A percentile compares a stretch with the other conserved stretches of the same genome.
phyloP scores from a whole-genome alignment of 2,329 filamentous ascomycete genomes.

The Botrytis tulipae region DNA sequence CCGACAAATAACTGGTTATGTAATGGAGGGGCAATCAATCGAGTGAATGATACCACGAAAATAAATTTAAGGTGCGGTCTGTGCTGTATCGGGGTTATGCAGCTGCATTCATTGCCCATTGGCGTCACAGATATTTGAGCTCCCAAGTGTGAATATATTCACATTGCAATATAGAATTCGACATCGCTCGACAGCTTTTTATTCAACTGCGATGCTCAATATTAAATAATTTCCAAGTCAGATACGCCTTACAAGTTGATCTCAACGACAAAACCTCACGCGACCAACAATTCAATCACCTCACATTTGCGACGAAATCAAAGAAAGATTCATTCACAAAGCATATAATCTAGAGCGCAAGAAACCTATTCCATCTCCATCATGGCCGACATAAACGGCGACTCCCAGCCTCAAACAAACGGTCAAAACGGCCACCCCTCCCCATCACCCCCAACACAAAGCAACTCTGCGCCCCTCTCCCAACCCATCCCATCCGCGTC shows the following conservation, averaged over 20 bases:
- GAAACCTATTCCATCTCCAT: not conserved
- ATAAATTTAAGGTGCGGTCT: conserved; percentile 27
- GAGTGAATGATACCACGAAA: not conserved
- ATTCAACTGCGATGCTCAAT: not conserved
- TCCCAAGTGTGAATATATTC: not conserved
- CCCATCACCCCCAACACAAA: conserved; percentile 14
- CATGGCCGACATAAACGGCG: conserved; percentile 39
- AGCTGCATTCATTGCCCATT: conserved; percentile 9
- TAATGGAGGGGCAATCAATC: conserved; percentile 30
- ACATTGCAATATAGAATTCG: not conserved
- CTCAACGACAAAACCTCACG: not conserved
- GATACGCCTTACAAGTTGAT: not conserved
- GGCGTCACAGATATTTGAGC: conserved; percentile 3
- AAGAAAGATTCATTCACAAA: not conserved
- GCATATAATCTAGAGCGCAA: not conserved
- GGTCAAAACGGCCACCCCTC: conserved; percentile 54
- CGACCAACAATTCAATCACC: not conserved
- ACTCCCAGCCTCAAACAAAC: conserved; percentile 50
- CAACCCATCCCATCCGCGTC: conserved; percentile 24
- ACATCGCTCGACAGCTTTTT: not conserved
- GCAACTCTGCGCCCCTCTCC: conserved; percentile 35
- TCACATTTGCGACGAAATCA: not conserved
- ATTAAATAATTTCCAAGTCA: not conserved
- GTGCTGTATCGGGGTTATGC: conserved; percentile 19
- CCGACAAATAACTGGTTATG: conserved; percentile 23